Evolutionary conservation across 2,329 filamentous ascomycete genomes (phyloP), one percentile per base, ranked within the genome.

Genomic region (Hypoxylon sp.): DNA sequence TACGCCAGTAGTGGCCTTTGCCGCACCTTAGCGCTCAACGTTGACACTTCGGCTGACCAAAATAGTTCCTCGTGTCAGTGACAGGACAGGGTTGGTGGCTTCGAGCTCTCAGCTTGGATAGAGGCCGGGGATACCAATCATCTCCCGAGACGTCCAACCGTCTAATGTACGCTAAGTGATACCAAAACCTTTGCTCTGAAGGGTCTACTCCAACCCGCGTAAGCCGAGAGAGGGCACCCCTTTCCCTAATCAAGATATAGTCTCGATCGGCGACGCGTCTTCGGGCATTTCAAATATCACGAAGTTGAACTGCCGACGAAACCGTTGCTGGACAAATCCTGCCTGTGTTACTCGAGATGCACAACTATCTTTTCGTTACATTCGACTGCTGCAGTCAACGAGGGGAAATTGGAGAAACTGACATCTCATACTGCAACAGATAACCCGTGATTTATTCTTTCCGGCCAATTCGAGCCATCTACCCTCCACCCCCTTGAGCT

Each of bases 341-440:
- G 14, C 56, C 54, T 56, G 64, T 66, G 51, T 61, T 55, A 70
- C 52, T 70, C 53, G 58, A 62, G 64, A 70, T 58, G 68, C 59
- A 53, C 36, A 51, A 61, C 22, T 62, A 59, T 50, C 60, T 64
- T 42, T 63, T 65, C 59, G 69, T 70, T 70, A 48, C 67, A 51
- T 57, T 42, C 42, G 49, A 62, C 26, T 51, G 57, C 57, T 60
- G 54, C 54, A 55, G 44, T 45, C 40, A 52, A 69, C 70, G 70
- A 69, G 69, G 67, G 70, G 64, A 33, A 67, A 60, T 69, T 69
- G 70, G 68, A 65, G 62, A 64, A 70, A 55, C 65, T 61, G 65
- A 64, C 69, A 67, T 71, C 64, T 64, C 59, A 22, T 52, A 20
- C 57, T 63, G 64, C 50, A 57, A 38, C 48, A 53, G 53, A 58